Conservation (phyloP, 2,329 filamentous ascomycete genomes). For the Ceratocystis diversiconidia region DNA sequence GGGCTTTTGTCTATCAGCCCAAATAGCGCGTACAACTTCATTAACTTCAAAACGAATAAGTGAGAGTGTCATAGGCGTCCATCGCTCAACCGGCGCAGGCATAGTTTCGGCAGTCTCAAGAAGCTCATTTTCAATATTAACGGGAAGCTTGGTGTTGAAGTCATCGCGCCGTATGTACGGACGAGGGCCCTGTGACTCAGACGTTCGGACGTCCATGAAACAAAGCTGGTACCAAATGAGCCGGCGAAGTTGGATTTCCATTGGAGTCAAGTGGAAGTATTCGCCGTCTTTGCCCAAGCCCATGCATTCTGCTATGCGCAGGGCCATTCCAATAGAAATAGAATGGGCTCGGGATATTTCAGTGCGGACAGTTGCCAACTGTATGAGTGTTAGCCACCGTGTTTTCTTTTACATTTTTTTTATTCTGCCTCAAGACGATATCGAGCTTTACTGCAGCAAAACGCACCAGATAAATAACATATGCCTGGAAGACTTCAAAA, state of each 20-base stretch:
- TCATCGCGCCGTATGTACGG: conserved; percentile 59
- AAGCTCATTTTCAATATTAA: conserved; percentile 55
- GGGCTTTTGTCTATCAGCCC: conserved; percentile 52
- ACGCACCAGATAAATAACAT: conserved; percentile 60
- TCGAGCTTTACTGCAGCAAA: not conserved
- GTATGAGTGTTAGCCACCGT: not conserved
- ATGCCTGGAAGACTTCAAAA: conserved; percentile 61
- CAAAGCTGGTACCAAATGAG: conserved; percentile 67
- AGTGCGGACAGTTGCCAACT: conserved; percentile 57
- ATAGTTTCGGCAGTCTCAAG: conserved; percentile 35
- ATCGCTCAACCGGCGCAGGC: conserved; percentile 28
- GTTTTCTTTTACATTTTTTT: too few species aligned
- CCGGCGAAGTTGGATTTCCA: conserved; percentile 58
- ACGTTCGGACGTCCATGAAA: conserved; percentile 61
- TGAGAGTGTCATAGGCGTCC: conserved; percentile 54
- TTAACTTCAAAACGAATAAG: conserved; percentile 59
- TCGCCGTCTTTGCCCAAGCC: conserved; percentile 58
- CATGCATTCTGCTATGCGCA: conserved; percentile 65
- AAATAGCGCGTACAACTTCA: conserved; percentile 57
- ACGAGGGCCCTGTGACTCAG: conserved; percentile 58
- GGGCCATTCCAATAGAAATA: conserved; percentile 55
- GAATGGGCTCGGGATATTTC: conserved; percentile 63
- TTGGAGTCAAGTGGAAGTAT: conserved; percentile 47
- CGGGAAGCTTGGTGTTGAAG: conserved; percentile 57
- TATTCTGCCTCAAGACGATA: not conserved